Percentiles rank a stretch among this genome's conserved stretches.
Conservation (phyloP, 768 basidiomycete genomes). For the Pleurotus tuber-regium region DNA sequence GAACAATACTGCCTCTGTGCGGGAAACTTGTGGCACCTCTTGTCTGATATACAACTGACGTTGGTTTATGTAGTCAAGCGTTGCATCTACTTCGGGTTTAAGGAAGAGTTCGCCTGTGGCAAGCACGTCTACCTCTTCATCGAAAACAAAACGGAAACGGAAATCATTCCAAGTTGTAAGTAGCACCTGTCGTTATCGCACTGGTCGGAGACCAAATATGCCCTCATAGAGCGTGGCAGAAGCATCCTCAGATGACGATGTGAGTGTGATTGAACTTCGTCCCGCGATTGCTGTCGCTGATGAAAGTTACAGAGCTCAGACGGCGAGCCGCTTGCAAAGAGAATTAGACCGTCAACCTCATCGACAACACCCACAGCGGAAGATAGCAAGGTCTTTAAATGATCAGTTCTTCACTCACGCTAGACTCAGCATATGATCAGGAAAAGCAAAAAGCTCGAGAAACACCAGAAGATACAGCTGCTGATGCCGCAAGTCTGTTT, state of each 20-base stretch:
- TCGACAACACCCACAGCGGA: neutral
- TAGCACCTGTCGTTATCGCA: too few relatives aligned
- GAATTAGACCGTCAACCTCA: neutral
- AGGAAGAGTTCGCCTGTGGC: neutral
- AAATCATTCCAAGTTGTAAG: neutral
- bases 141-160: neutral
- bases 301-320: neutral
- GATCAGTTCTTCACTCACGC: neutral
- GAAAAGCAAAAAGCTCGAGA: constrained; percentile 13
- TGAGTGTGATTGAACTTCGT: neutral
- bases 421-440: neutral
- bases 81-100: neutral
- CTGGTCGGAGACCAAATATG: too few relatives aligned
- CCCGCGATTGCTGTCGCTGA: neutral
- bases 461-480: neutral
- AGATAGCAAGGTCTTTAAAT: neutral
- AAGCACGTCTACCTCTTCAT: neutral
- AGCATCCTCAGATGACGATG: neutral
- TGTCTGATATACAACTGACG: too few relatives aligned
- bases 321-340: constrained; percentile 8
- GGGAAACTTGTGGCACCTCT: too few relatives aligned
- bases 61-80: too few relatives aligned
- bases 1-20: constrained; percentile 9
- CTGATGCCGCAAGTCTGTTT: neutral
- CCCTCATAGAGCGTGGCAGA: neutral